phyloP scores from a whole-genome alignment of 257 asterid genomes.

The Misopates orontium region DNA sequence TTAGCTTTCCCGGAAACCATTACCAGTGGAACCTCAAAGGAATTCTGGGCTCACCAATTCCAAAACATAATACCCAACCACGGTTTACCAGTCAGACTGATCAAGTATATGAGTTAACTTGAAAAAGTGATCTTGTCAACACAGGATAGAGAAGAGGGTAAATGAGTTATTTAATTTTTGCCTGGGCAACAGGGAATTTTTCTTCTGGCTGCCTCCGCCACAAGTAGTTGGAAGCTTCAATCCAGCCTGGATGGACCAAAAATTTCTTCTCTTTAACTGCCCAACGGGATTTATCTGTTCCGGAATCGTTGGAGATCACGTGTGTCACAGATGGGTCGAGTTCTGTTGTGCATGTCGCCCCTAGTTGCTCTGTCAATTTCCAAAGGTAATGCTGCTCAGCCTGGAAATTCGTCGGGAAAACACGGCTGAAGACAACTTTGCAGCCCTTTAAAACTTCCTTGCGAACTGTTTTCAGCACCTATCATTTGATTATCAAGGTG shows the following conservation, averaged over 20 bases:
- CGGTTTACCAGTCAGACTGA: slow-evolving; percentile 6
- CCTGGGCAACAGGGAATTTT: slow-evolving; percentile 44
- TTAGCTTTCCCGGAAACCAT: slow-evolving; percentile 15
- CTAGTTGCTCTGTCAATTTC: slow-evolving; percentile 74
- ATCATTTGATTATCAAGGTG: slow-evolving; percentile 9
- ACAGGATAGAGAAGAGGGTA: slow-evolving; percentile 4
- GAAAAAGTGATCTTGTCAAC: slow-evolving; percentile 3
- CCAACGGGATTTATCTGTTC: slow-evolving; percentile 69
- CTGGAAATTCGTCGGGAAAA: slow-evolving; percentile 50
- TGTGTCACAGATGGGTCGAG: slow-evolving; percentile 59
- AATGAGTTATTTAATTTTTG: slow-evolving; percentile 30
- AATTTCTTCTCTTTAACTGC: slow-evolving; percentile 52
- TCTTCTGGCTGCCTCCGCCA: slow-evolving; percentile 81
- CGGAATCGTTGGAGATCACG: slow-evolving; percentile 63
- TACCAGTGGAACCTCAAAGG: background rate
- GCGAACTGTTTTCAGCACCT: slow-evolving; percentile 56
- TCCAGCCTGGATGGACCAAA: slow-evolving; percentile 73
- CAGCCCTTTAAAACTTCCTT: slow-evolving; percentile 62
- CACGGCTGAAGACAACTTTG: slow-evolving; percentile 60
- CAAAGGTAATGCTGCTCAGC: slow-evolving; percentile 66
- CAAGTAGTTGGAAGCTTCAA: slow-evolving; percentile 64
- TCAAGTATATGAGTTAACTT: background rate
- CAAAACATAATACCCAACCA: background rate
- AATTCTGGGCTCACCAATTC: slow-evolving; percentile 1
- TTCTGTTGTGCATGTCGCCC: slow-evolving; percentile 64